Evolutionary conservation across 345 rosid species (phyloP).

Genomic region (Citrus inodora): DNA sequence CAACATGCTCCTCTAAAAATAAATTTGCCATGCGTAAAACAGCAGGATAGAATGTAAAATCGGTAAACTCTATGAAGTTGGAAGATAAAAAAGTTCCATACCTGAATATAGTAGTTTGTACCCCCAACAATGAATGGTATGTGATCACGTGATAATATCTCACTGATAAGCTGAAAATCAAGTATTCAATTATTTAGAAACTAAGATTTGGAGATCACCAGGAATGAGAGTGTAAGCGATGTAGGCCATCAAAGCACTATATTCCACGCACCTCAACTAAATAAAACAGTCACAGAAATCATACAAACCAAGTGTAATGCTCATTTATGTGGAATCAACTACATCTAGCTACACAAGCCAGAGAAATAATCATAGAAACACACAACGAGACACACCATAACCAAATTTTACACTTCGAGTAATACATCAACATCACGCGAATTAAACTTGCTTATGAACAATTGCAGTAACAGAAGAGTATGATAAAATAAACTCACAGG

Average conservation of each 20-base stretch:
- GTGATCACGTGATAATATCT: constrained; percentile 62
- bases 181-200: constrained; percentile 5
- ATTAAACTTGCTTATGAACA: not conserved
- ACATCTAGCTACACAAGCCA: not conserved
- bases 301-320: not conserved
- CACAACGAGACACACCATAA: not conserved
- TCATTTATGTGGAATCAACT: not conserved
- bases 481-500: constrained; percentile 46
- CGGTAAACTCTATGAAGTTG: no score
- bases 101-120: constrained; percentile 93
- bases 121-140: constrained; percentile 94
- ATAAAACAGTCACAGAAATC: not conserved
- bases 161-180: constrained; percentile 64
- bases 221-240: not conserved
- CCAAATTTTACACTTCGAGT: not conserved
- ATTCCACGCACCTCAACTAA: not conserved
- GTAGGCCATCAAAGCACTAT: not conserved
- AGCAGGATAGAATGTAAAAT: not conserved
- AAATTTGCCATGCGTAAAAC: not conserved
- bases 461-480: not conserved
- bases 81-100: constrained; percentile 14
- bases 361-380: not conserved
- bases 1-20: not conserved
- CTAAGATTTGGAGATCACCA: not conserved
- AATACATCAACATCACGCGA: not conserved